These are phyloP conservation scores for Hanseniaspora nectarophila DNA, from an alignment of 805 yeast species.

Conservation along the genomic window DNA sequence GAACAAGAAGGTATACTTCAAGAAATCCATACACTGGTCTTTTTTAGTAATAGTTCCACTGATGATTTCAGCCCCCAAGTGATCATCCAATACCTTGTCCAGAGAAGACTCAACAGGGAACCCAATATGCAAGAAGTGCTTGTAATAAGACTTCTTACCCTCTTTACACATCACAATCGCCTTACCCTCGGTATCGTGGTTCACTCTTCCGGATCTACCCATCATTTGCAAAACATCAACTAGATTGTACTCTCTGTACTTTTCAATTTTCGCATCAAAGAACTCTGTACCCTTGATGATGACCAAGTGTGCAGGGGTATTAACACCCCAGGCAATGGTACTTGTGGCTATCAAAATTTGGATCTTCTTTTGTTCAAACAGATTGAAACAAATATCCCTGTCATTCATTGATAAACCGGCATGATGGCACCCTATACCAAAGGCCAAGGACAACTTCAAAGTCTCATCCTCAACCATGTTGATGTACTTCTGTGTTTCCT, in stretches of 20 bases:
- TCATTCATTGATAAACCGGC: conserved; percentile 92
- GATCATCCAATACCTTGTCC: conserved; percentile 70
- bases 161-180: conserved; percentile 79
- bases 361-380: conserved; percentile 73
- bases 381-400: conserved; percentile 73
- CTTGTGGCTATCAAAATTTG: conserved; percentile 91
- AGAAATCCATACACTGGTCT: conserved; percentile 89
- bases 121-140: conserved; percentile 78
- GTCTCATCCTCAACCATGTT: conserved; percentile 88
- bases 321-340: conserved; percentile 99
- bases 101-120: conserved; percentile 89
- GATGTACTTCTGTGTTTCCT: conserved; percentile 64
- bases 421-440: conserved; percentile 90
- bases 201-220: conserved; percentile 99
- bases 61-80: conserved; percentile 90
- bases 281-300: conserved; percentile 94
- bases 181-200: conserved; percentile 83
- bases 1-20: conserved; percentile 87
- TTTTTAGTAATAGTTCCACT: conserved; percentile 84
- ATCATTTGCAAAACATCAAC: conserved; percentile 94
- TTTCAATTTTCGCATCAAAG: conserved; percentile 87
- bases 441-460: conserved; percentile 52
- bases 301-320: conserved; percentile 96
- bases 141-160: conserved; percentile 75
- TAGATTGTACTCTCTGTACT: conserved; percentile 82